Base-by-base conservation (phyloP, 2,329 filamentous ascomycete genomes). In the Didymella keratinophila region DNA sequence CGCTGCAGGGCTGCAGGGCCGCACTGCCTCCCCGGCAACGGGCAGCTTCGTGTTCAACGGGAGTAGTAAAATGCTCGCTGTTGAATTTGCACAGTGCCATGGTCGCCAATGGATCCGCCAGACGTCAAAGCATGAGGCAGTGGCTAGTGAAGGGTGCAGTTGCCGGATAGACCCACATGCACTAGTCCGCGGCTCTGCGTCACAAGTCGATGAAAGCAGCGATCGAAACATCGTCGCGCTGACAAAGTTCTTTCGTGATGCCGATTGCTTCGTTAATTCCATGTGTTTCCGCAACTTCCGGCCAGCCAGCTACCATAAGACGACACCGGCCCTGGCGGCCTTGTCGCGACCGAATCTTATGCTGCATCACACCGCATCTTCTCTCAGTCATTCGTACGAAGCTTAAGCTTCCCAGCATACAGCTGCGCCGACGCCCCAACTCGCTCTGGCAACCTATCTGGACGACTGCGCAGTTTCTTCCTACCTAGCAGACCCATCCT, bases 241-340 rank as follows among this genome's bases (percentile, higher is more conserved):
- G 65, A 73, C 69, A 69, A 71, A 71, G 49, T 45, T 58, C 45
- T 67, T 53, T 58, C 63, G 59, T 53, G 56, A 68, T 71, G 65
- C 49, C 53, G 56, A 52, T 55, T 51, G 28, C 46, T 49, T 55
- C 41, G 43, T 52, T 28, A 36, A 36, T 36, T 36, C 32, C 32
- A 36, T 36, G 45, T 21, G 48, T 45, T 65, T 71, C 70, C 70
- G 69, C 62, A 62, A 59, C 58, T 67, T 71, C 69, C 70, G 69
- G 58, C 43, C 41, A 27, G 23, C 41, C 41, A 43, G 55, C 56
- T 42, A 53, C 58, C 52, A 60, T 53, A 60, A 60, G 61, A 65
- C 58, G 60, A 62, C 55, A 45, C 41, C 44, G 41, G 41, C 42
- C 53, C 23, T 47, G 54, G 37, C 32, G 47, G 55, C 30, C 46